Evolutionary conservation across 2,329 filamentous ascomycete genomes (phyloP), one percentile per base, ranked within the genome.

Genomic region (Colletotrichum cuscutae): DNA sequence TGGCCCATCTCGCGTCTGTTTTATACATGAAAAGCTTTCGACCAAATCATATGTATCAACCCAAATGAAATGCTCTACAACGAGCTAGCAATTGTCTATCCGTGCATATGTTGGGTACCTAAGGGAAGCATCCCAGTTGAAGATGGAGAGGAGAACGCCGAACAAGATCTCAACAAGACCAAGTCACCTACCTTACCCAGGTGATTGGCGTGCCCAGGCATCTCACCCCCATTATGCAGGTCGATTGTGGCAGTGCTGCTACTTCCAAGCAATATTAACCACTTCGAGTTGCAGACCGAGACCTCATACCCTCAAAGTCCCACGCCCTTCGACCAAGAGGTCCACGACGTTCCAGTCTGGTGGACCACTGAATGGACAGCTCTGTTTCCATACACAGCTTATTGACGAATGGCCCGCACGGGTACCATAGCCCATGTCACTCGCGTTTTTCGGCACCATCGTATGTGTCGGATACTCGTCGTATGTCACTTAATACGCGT

Each of bases 401-500:
- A 49, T 22, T 22, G 8, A 19, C 11, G 19, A n/a, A 49, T n/a
- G 42, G 8, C 42, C 42, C 42, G n/a, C 42, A 49, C 7, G 19
- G 42, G 19, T 49, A 30, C 13, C 28, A 54, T 24, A 5, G 5
- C 12, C 8, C 49, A 13, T 37, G 22, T 54, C 30, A 64, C 28
- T 53, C 42, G 12, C n/a, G 52, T 22, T 32, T 19, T 53, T 63
- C 26, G 12, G 12, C 56, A 63, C 26, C 24, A 11, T 53, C 37
- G 42, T 49, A 56, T 64, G 42, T 42, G 13, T 63, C 66, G 32
- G 42, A 49, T 53, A 68, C 63, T 15, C 35, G 13, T 59, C 59
- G 42, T 69, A 54, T 52, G 59, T 54, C 59, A 46, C n/a, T 63
- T 68, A 54, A 64, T 70, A 72, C 65, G 66, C 53, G 65, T 72